Evolutionary conservation across 768 basidiomycete species (phyloP).

Genomic region (Suillus discolor): DNA sequence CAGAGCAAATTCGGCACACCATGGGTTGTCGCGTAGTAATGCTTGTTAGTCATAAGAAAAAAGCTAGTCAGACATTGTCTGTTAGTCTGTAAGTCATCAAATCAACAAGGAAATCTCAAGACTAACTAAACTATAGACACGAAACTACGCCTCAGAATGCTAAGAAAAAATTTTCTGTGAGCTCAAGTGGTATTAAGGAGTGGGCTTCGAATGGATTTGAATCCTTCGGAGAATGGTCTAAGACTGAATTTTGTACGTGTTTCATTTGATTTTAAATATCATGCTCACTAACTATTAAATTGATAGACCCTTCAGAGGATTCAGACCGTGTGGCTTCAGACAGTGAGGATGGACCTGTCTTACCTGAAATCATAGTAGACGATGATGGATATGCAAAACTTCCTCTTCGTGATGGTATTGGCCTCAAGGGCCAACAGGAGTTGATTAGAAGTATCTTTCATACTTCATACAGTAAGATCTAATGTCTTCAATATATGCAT

Average conservation of each 20-base stretch:
- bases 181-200: not conserved
- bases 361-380: not conserved
- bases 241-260: not conserved
- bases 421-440: conserved; percentile 2
- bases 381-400: not conserved
- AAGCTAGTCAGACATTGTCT: not conserved
- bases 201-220: not conserved
- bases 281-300: too few species aligned
- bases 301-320: not conserved
- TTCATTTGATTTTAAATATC: too few species aligned
- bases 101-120: not conserved
- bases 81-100: not conserved
- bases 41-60: conserved; percentile 2
- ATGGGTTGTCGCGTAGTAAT: not conserved
- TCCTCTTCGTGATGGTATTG: not conserved
- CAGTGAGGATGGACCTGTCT: not conserved
- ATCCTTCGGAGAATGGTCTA: not conserved
- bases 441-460: not conserved
- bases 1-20: not conserved
- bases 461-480: not conserved
- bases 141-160: not conserved
- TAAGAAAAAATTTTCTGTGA: not conserved
- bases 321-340: conserved; percentile 8
- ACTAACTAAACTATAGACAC: not conserved
- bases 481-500: not conserved